These are phyloP conservation scores for Diaporthe citriasiana DNA, from an alignment of 2,329 filamentous ascomycete genomes.

Conservation along the genomic window DNA sequence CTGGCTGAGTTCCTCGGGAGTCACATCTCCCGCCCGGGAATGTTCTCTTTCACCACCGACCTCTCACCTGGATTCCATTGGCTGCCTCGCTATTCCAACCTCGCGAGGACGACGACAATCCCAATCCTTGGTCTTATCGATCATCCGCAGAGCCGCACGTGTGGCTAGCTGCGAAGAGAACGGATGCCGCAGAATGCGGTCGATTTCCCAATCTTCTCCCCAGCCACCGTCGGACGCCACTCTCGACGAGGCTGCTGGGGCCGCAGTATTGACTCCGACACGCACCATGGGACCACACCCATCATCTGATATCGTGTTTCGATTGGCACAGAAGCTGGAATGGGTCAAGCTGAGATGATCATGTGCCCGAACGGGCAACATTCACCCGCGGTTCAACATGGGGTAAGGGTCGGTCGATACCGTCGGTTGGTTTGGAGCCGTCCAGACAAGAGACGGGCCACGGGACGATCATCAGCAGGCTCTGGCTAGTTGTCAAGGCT, in stretches of 20 bases:
- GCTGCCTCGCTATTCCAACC: background rate
- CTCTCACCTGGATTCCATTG: background rate
- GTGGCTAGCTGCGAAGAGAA: background rate
- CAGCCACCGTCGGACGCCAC: background rate
- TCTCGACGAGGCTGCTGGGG: background rate
- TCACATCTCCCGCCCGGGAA: background rate
- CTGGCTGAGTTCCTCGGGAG: background rate
- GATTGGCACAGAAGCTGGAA: background rate
- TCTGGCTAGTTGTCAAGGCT: background rate
- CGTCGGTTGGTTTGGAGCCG: background rate
- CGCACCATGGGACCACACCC: background rate
- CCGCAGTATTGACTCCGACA: background rate
- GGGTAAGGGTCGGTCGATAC: background rate
- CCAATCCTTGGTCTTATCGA: background rate
- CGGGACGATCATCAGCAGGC: constrained; percentile 3
- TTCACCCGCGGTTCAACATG: background rate
- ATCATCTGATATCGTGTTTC: background rate
- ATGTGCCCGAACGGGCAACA: background rate
- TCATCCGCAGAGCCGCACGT: background rate
- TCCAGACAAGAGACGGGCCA: background rate
- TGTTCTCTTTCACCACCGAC: background rate
- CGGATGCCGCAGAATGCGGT: background rate
- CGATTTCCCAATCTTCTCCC: background rate
- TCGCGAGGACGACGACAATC: background rate
- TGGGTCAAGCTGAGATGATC: background rate